Percentiles rank a stretch among this genome's conserved stretches.
Evolutionary conservation across 331 rosid species (phyloP).

Genomic region (Erythrophleum ivorense): DNA sequence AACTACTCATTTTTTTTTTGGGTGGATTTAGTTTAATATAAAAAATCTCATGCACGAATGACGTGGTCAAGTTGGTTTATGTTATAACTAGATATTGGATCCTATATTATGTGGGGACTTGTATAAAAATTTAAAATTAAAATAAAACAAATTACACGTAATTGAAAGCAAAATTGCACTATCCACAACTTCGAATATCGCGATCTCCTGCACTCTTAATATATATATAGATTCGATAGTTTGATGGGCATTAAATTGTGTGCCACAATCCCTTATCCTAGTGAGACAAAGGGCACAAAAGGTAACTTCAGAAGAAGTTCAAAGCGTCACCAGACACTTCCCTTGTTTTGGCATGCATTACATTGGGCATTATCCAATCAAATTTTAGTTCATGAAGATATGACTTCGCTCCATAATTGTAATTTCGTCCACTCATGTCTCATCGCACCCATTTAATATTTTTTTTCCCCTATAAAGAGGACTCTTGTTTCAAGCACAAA

Average conservation of each 20-base stretch:
- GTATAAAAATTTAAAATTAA: too few species aligned
- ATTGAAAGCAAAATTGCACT: too few species aligned
- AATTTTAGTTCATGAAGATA: slow-evolving; percentile 36
- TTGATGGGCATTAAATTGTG: slow-evolving; percentile 25
- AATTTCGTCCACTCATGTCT: slow-evolving; percentile 83
- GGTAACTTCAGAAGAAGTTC: background rate
- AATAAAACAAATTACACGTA: too few species aligned
- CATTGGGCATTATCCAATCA: background rate
- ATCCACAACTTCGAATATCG: too few species aligned
- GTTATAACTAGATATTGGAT: too few species aligned
- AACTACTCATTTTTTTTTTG: too few species aligned
- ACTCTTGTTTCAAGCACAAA: background rate
- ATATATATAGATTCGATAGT: background rate
- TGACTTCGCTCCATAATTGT: slow-evolving; percentile 44
- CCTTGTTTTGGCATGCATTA: background rate
- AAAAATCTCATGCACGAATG: too few species aligned
- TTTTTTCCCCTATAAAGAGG: background rate
- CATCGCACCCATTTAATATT: slow-evolving; percentile 39
- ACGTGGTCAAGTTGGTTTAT: too few species aligned
- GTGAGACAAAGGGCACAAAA: background rate
- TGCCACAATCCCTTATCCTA: slow-evolving; percentile 41
- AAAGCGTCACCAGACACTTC: background rate
- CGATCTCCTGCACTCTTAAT: too few species aligned
- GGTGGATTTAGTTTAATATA: too few species aligned
- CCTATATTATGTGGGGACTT: too few species aligned